A percentile compares a stretch with the other conserved stretches of the same genome.
These are phyloP conservation scores for Chaetothyriales sp. DNA, from an alignment of 2,329 filamentous ascomycete species.

Conservation along the genomic window DNA sequence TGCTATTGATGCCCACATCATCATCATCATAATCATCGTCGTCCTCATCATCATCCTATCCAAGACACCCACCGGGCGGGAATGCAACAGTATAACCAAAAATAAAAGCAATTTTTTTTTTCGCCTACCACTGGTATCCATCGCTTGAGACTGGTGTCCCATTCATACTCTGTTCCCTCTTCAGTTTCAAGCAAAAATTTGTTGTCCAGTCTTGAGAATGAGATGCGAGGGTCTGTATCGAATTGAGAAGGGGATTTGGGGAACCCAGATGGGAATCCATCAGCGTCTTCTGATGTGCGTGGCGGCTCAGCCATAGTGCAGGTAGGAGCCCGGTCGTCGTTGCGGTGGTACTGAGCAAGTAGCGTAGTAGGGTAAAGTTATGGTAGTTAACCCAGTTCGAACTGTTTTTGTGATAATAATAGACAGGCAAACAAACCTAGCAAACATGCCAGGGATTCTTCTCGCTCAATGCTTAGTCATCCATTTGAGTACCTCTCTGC, in stretches of 20 bases:
- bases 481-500: too few relatives aligned
- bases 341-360: neutral
- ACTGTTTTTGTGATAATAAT: too few relatives aligned
- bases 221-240: slow-evolving; percentile 64
- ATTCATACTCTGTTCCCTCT: slow-evolving; percentile 73
- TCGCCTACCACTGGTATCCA: slow-evolving; percentile 54
- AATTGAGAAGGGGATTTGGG: slow-evolving; percentile 50
- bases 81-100: too few relatives aligned
- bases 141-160: slow-evolving; percentile 51
- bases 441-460: neutral
- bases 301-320: neutral
- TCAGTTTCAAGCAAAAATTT: slow-evolving; percentile 76
- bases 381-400: too few relatives aligned
- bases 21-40: neutral
- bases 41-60: too few relatives aligned
- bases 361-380: too few relatives aligned
- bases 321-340: neutral
- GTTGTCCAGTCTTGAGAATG: slow-evolving; percentile 66
- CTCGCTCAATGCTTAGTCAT: too few relatives aligned
- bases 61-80: too few relatives aligned
- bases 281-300: neutral
- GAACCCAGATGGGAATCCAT: slow-evolving; percentile 22
- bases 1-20: too few relatives aligned
- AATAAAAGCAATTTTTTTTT: neutral
- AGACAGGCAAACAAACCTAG: neutral